Percentiles rank a stretch among this genome's conserved stretches.
phyloP scores from a whole-genome alignment of 169 alveolate species.

The Sarcocystis neurona region DNA sequence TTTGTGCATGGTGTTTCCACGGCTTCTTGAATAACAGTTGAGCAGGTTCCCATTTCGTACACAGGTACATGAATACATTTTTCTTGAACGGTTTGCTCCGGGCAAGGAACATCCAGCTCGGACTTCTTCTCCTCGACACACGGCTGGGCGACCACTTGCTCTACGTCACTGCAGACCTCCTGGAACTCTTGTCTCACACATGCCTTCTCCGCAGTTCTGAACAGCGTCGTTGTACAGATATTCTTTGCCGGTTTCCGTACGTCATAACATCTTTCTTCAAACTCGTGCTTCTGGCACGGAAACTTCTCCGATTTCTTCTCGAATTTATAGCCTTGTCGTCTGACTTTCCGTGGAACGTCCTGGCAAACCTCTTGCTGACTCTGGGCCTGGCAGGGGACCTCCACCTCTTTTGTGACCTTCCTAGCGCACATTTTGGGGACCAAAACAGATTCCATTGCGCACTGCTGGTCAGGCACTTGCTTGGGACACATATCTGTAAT shows the following conservation, averaged over 20 bases:
- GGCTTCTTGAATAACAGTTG: slow-evolving; percentile 52
- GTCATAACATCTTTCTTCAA: slow-evolving; percentile 50
- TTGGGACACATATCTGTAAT: slow-evolving; percentile 42
- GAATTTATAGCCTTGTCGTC: slow-evolving; percentile 51
- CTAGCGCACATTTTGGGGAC: slow-evolving; percentile 49
- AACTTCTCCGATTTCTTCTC: slow-evolving; percentile 22
- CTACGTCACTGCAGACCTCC: slow-evolving; percentile 55
- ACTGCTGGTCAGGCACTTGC: slow-evolving; percentile 49
- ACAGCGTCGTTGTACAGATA: slow-evolving; percentile 43
- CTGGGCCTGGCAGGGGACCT: slow-evolving; percentile 48
- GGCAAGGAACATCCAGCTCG: slow-evolving; percentile 53
- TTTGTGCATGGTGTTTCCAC: slow-evolving; percentile 56
- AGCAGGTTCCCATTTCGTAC: slow-evolving; percentile 63
- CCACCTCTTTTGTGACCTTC: slow-evolving; percentile 48
- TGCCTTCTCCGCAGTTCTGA: slow-evolving; percentile 46
- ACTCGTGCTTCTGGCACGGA: slow-evolving; percentile 59
- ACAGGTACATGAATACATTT: slow-evolving; percentile 54
- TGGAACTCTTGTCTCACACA: slow-evolving; percentile 52
- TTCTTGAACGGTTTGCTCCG: slow-evolving; percentile 60
- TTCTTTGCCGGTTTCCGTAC: slow-evolving; percentile 48
- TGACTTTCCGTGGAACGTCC: slow-evolving; percentile 46
- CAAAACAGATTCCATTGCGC: slow-evolving; percentile 44
- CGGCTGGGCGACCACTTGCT: slow-evolving; percentile 42
- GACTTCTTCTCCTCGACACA: slow-evolving; percentile 37
- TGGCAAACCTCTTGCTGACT: slow-evolving; percentile 43